phyloP scores from a whole-genome alignment of 768 basidiomycete species.

The Coprinopsis sp. region DNA sequence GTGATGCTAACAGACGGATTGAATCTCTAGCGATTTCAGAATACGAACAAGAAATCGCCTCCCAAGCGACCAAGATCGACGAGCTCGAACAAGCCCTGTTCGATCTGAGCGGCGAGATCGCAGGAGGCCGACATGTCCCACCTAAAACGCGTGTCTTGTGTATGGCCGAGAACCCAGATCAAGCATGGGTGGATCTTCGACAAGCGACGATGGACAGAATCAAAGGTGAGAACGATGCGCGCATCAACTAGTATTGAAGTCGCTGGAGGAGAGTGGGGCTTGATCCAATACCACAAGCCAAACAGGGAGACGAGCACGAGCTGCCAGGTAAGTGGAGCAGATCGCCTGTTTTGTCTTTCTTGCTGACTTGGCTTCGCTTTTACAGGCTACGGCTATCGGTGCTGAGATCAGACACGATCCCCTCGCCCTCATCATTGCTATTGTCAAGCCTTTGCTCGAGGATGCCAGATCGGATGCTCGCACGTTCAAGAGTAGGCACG shows the following conservation, averaged over 20 bases:
- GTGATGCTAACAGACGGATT: neutral
- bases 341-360: no score
- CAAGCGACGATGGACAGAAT: constrained; percentile 72
- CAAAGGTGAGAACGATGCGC: constrained; percentile 77
- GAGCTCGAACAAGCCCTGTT: constrained; percentile 74
- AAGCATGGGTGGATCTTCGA: constrained; percentile 73
- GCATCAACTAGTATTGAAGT: constrained; percentile 63
- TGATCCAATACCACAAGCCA: no score
- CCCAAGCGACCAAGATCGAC: constrained; percentile 54
- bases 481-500: no score
- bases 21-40: constrained; percentile 41
- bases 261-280: constrained; percentile 45
- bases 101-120: constrained; percentile 73
- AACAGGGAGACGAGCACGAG: no score
- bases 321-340: no score
- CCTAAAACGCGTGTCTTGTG: constrained; percentile 66
- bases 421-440: no score
- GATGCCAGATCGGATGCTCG: no score
- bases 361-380: no score
- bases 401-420: no score
- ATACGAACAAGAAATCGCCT: constrained; percentile 28
- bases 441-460: no score
- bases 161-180: constrained; percentile 76
- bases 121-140: constrained; percentile 69
- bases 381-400: no score